Conservation (phyloP, 495 filamentous ascomycete species). For the Geopyxis carbonaria region DNA sequence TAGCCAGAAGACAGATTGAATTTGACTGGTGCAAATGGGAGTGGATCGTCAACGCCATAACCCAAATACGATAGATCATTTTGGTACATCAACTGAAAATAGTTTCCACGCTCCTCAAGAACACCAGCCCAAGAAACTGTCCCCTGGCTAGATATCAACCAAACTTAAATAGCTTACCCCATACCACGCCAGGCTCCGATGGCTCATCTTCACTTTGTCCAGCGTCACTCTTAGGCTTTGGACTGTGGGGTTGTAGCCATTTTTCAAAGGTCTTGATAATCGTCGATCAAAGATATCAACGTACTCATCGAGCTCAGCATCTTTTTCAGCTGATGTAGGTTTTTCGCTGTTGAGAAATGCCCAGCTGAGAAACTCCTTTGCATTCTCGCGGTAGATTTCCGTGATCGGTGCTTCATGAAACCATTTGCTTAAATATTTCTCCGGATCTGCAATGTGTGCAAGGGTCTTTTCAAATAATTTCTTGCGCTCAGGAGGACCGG, state of each 20-base stretch:
- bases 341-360: conserved; percentile 36
- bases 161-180: neutral
- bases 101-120: neutral
- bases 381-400: conserved; percentile 47
- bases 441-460: conserved; percentile 36
- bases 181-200: conserved; percentile 50
- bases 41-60: too few species aligned
- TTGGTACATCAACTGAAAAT: too few species aligned
- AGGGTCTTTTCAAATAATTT: conserved; percentile 40
- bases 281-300: conserved; percentile 32
- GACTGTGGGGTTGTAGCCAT: conserved; percentile 35
- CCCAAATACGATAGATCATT: too few species aligned
- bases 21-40: too few species aligned
- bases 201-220: conserved; percentile 43
- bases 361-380: conserved; percentile 48
- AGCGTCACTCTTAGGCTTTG: conserved; percentile 42
- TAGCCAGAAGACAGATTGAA: too few species aligned
- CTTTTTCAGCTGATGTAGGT: conserved; percentile 24
- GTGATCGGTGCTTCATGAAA: conserved; percentile 41
- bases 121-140: neutral
- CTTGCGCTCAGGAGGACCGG: conserved; percentile 27
- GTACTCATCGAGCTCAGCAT: conserved; percentile 43
- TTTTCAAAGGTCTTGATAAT: conserved; percentile 32
- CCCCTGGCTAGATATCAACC: neutral
- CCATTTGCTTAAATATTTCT: conserved; percentile 44